Evolutionary conservation across 129 eudicot genomes (phyloP).

Genomic region (Centaurea solstitialis): DNA sequence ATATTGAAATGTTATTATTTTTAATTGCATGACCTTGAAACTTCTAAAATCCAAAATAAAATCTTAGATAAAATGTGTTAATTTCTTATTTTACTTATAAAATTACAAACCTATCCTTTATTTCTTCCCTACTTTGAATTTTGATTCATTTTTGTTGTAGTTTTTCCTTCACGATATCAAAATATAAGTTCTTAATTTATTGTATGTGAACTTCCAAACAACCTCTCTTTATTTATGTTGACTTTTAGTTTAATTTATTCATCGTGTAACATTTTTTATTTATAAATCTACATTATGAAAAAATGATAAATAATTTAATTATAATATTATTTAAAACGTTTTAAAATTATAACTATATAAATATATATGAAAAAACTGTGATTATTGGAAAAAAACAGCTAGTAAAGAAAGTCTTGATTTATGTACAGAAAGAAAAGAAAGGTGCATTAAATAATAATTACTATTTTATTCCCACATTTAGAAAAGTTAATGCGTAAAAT

Average conservation of each 20-base stretch:
- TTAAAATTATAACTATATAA: too few relatives aligned
- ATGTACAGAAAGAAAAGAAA: not conserved
- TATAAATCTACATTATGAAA: too few relatives aligned
- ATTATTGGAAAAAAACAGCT: not conserved
- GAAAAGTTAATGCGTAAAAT: not conserved
- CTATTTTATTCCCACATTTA: constrained; percentile 9
- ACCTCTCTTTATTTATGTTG: not conserved
- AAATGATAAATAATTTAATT: too few relatives aligned
- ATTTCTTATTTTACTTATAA: not conserved
- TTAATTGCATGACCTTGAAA: too few relatives aligned
- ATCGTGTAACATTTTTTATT: not conserved
- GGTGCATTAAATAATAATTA: not conserved
- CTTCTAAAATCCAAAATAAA: too few relatives aligned
- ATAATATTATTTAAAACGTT: too few relatives aligned
- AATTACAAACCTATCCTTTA: not conserved
- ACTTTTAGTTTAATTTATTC: not conserved
- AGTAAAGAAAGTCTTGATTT: not conserved
- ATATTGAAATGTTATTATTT: too few relatives aligned
- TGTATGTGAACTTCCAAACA: not conserved
- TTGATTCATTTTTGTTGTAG: not conserved
- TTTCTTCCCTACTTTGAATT: not conserved
- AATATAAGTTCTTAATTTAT: not conserved
- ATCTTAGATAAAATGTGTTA: not conserved
- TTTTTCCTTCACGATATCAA: not conserved
- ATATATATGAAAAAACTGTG: not conserved